phyloP scores from a whole-genome alignment of 2,329 filamentous ascomycete species.

The Colletotrichum sp. region DNA sequence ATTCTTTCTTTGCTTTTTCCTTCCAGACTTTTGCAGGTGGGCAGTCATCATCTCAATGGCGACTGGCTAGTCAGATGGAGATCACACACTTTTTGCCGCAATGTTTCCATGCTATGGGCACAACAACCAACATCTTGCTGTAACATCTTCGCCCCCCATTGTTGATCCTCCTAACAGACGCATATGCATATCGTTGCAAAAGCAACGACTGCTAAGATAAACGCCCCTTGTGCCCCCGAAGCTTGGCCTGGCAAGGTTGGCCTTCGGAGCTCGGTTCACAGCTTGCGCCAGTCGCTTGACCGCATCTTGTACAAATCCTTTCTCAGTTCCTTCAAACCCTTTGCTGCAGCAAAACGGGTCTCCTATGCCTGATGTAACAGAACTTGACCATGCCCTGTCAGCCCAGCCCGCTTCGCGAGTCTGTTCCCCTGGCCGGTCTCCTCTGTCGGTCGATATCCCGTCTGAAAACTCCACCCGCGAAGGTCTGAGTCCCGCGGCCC shows the following conservation, averaged over 20 bases:
- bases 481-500: not conserved
- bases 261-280: conserved; percentile 2
- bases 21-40: not conserved
- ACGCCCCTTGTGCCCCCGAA: not conserved
- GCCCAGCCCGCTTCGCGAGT: not conserved
- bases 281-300: not conserved
- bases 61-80: not conserved
- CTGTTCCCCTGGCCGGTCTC: not conserved
- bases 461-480: not conserved
- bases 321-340: not conserved
- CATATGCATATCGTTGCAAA: not conserved
- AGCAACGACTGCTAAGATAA: conserved; percentile 1
- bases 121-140: not conserved
- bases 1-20: not conserved
- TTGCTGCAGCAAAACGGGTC: not conserved
- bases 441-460: conserved; percentile 3
- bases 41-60: not conserved
- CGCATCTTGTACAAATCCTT: not conserved
- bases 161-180: not conserved
- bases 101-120: not conserved
- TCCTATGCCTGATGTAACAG: not conserved
- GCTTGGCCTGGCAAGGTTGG: not conserved
- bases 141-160: not conserved
- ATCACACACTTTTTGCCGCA: not conserved
- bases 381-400: not conserved